These are phyloP conservation scores for Metschnikowia amazonensis DNA, from an alignment of 805 yeast species.

Conservation along the genomic window DNA sequence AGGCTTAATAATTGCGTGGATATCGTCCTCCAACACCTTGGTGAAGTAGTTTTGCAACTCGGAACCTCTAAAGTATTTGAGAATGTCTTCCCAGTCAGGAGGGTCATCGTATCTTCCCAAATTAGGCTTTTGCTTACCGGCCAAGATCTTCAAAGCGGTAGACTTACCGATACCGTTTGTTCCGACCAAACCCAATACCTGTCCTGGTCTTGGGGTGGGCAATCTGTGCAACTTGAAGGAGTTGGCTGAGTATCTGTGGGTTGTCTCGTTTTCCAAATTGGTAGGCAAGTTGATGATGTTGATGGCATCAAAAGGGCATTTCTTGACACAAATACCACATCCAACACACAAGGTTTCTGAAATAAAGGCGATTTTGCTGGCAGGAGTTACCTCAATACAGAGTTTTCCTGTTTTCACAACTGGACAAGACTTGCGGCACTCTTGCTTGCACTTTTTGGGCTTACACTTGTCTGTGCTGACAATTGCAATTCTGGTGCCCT, in stretches of 20 bases:
- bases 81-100: conserved; percentile 95
- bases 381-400: conserved; percentile 94
- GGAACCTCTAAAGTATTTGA: conserved; percentile 90
- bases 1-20: conserved; percentile 97
- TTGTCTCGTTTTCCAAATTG: conserved; percentile 84
- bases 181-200: conserved; percentile 95
- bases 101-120: conserved; percentile 92
- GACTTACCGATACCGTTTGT: conserved; percentile 99
- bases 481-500: conserved; percentile 87
- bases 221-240: conserved; percentile 95
- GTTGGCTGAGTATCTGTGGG: conserved; percentile 97
- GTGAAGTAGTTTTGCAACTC: conserved; percentile 96
- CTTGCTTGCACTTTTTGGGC: conserved; percentile 98
- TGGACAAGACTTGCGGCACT: conserved; percentile 95
- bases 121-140: conserved; percentile 97
- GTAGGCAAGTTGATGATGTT: conserved; percentile 95
- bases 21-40: conserved; percentile 86
- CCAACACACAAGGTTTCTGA: conserved; percentile 95
- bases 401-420: conserved; percentile 96
- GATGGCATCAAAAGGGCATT: conserved; percentile 97
- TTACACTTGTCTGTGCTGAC: conserved; percentile 93
- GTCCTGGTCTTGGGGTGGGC: conserved; percentile 99
- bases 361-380: conserved; percentile 88
- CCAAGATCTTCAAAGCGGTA: conserved; percentile 92
- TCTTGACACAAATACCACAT: conserved; percentile 99